Evolutionary conservation across 257 asterid genomes (phyloP).

Genomic region (Fraxinus pennsylvanica): DNA sequence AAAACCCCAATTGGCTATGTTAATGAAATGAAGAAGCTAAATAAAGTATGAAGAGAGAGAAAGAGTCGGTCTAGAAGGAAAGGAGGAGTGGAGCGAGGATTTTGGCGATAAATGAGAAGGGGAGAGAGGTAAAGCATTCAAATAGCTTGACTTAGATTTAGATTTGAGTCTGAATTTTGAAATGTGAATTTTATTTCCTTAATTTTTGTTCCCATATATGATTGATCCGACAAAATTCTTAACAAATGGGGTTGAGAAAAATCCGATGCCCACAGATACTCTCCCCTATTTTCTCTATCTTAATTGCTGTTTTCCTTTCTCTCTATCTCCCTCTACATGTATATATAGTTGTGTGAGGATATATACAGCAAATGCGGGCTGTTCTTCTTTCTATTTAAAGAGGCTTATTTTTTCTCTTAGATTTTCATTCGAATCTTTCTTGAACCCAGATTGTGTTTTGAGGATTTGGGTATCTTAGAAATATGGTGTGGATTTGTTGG

Average conservation of each 20-base stretch:
- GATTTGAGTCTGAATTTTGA: constrained; percentile 33
- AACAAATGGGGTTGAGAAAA: constrained; percentile 51
- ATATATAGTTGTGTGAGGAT: constrained; percentile 11
- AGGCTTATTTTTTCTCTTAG: constrained; percentile 21
- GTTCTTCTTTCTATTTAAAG: constrained; percentile 37
- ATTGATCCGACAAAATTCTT: constrained; percentile 48
- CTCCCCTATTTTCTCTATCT: constrained; percentile 8
- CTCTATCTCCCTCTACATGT: not conserved
- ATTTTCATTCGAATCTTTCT: constrained; percentile 30
- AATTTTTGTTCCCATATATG: constrained; percentile 23
- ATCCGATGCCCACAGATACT: constrained; percentile 52
- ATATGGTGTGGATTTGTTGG: constrained; percentile 43
- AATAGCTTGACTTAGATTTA: constrained; percentile 65
- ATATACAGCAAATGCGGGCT: constrained; percentile 25
- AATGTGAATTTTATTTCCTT: not conserved
- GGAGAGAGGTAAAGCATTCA: constrained; percentile 40
- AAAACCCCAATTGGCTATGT: constrained; percentile 24
- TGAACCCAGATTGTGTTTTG: constrained; percentile 28
- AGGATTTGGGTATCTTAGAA: constrained; percentile 46
- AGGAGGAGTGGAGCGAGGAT: constrained; percentile 52
- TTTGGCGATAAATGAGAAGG: constrained; percentile 58
- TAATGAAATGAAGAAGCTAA: constrained; percentile 24
- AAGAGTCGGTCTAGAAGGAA: constrained; percentile 44
- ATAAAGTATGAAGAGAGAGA: constrained; percentile 14
- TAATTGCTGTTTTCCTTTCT: constrained; percentile 15